Percentiles rank a stretch among this genome's conserved stretches.
Evolutionary conservation across 2,329 filamentous ascomycete species (phyloP).

Genomic region (Nemania sp.): DNA sequence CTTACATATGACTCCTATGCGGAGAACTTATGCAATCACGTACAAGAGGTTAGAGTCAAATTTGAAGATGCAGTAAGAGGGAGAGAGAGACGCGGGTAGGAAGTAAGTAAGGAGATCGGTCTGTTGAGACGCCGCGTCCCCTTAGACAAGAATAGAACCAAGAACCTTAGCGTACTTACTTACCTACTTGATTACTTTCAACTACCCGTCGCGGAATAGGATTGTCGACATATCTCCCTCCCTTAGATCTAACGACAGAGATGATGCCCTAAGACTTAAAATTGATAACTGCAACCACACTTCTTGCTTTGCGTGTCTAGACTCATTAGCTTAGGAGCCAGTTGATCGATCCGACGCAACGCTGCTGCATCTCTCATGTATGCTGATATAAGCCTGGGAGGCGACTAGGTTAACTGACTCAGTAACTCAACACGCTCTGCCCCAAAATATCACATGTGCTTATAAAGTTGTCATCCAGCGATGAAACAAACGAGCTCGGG

Average conservation of each 20-base stretch:
- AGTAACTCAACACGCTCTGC: no score
- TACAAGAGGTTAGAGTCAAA: not conserved
- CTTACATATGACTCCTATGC: constrained; percentile 15
- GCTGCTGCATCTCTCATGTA: not conserved
- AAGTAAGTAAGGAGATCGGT: not conserved
- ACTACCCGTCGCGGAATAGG: not conserved
- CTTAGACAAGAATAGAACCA: constrained; percentile 20
- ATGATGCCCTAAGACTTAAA: not conserved
- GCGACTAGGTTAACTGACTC: not conserved
- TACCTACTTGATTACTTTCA: no score
- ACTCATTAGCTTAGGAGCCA: not conserved
- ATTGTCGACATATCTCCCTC: not conserved
- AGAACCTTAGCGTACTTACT: not conserved
- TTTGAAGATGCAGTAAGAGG: not conserved
- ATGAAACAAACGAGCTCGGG: not conserved
- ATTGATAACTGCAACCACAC: no score
- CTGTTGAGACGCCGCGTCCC: not conserved
- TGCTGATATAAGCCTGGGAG: constrained; percentile 16
- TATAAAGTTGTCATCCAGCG: not conserved
- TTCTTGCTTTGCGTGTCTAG: no score
- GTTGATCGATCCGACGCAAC: not conserved
- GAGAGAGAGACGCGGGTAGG: constrained; percentile 6
- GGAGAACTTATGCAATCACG: not conserved
- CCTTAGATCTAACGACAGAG: not conserved
- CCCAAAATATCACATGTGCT: no score